Base-by-base conservation (phyloP, 2,329 filamentous ascomycete genomes). In the Paecilomyces sp. region DNA sequence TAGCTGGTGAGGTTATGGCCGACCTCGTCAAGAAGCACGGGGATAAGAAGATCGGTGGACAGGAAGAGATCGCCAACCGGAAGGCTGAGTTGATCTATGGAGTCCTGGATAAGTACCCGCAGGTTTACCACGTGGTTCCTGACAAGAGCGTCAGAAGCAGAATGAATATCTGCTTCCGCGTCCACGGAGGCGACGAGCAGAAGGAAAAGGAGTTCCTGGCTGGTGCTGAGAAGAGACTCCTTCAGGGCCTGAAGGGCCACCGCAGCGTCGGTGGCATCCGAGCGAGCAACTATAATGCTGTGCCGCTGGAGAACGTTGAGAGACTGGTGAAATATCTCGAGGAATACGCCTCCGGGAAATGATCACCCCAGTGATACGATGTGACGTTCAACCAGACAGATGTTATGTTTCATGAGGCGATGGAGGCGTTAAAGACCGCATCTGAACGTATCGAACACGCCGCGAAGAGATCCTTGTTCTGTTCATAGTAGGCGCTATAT, bases 81-180 rank as follows among this genome's bases (percentile, higher is more conserved):
- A 97, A 97, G 78, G 88, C 93, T 0, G 68, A 83, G 15, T 72
- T 89, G 33, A 86, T 97, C 58, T 97, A 99, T 70, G 79, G 75
- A 1, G 86, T 86, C 0, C 81, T 97, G 7, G 93, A 97, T 66
- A 84, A 84, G 53, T 81, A 89, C 67, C 83, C 89, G 0, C 78
- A 86, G 0, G 77, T 88, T n/a, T 97, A 95, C 78, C 81, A 79
- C 57, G 84, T 97, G 33, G 86, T 97, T 0, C 91, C 92, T 0
- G 83, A 89, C 66, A 89, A 89, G 76, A 79, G 79, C 24, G 88
- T 83, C 2, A 88, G 92, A 59, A 96, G 90, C 67, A 82, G 91
- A 58, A 96, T 97, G 89, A 97, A 97, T 76, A 90, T 97, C 60
- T 97, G 92, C 81, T 97, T 97, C 82, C 81, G 92, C 15, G 83